phyloP scores from a whole-genome alignment of 2,329 filamentous ascomycete genomes.

The Penicillium palitans region DNA sequence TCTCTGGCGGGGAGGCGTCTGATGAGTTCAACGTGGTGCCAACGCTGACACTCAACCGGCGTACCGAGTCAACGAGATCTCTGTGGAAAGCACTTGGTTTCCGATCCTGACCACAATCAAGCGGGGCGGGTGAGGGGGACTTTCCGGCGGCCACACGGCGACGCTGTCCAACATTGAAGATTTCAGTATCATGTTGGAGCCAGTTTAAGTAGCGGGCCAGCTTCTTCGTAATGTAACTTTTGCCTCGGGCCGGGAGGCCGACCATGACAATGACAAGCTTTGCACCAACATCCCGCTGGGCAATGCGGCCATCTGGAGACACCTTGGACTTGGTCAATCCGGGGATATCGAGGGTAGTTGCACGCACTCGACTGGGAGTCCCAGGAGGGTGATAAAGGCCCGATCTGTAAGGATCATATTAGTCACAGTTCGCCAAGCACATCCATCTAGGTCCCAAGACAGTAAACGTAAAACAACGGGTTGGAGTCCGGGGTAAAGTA shows the following conservation, averaged over 20 bases:
- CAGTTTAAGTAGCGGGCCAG: slow-evolving; percentile 92
- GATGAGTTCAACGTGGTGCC: slow-evolving; percentile 27
- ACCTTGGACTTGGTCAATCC: slow-evolving; percentile 94
- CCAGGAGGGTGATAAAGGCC: slow-evolving; percentile 35
- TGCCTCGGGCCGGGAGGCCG: slow-evolving; percentile 88
- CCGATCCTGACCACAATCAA: slow-evolving; percentile 8
- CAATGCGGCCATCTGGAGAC: slow-evolving; percentile 92
- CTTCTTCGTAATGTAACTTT: slow-evolving; percentile 99
- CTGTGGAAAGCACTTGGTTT: slow-evolving; percentile 39
- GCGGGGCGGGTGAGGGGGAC: slow-evolving; percentile 35
- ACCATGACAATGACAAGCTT: slow-evolving; percentile 99
- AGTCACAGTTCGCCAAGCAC: slow-evolving; percentile 3
- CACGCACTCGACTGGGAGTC: slow-evolving; percentile 78
- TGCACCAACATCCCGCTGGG: slow-evolving; percentile 88
- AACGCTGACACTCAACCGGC: slow-evolving; percentile 44
- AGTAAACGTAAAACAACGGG: background rate
- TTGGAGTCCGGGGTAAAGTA: slow-evolving; percentile 2
- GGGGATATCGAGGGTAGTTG: slow-evolving; percentile 94
- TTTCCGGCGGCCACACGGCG: slow-evolving; percentile 71
- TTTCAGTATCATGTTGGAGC: slow-evolving; percentile 92
- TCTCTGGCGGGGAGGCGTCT: slow-evolving; percentile 27
- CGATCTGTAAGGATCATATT: slow-evolving; percentile 19
- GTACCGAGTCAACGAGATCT: slow-evolving; percentile 46
- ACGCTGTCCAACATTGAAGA: slow-evolving; percentile 96
- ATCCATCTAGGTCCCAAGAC: slow-evolving; percentile 1